Evolutionary conservation across 257 asterid genomes (phyloP).

Genomic region (Sherardia arvensis): DNA sequence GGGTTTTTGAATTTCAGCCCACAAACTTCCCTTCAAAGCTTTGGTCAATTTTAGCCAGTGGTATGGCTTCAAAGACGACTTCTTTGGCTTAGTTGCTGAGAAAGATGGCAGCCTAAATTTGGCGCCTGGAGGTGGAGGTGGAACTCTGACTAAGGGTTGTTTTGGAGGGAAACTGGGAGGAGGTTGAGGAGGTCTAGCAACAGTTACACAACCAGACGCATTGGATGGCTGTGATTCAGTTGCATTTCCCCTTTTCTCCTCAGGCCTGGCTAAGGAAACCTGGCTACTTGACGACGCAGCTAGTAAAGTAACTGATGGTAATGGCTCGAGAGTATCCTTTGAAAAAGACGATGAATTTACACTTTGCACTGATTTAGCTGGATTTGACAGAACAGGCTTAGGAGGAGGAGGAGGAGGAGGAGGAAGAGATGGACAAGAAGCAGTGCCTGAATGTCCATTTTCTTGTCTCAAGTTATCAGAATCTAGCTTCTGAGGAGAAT

Average conservation of each 20-base stretch:
- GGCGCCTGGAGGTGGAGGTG: conserved; percentile 45
- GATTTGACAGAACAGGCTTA: conserved; percentile 1
- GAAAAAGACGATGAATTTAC: background rate
- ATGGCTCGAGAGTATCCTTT: background rate
- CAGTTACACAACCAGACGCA: conserved; percentile 12
- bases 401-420: conserved; percentile 12
- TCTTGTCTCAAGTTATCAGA: background rate
- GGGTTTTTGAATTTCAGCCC: conserved; percentile 79
- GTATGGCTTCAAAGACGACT: conserved; percentile 58
- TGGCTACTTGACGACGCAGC: conserved; percentile 2
- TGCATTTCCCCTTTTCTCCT: background rate
- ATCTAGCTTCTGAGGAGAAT: conserved; percentile 7
- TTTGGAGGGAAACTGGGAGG: conserved; percentile 21
- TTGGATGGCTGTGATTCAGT: background rate
- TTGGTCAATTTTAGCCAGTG: conserved; percentile 84
- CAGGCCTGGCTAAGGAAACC: conserved; percentile 6
- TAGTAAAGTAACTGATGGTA: background rate
- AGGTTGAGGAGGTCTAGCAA: conserved; percentile 13
- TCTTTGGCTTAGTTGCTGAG: conserved; percentile 25
- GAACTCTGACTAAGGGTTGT: conserved; percentile 22
- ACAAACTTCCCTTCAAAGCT: conserved; percentile 73
- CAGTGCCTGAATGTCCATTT: background rate
- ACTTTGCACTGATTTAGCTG: conserved; percentile 5
- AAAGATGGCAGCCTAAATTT: conserved; percentile 38
- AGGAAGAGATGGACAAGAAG: conserved; percentile 1